Evolutionary conservation across 441 rosid genomes (phyloP).

Genomic region (Populus tomentosa): DNA sequence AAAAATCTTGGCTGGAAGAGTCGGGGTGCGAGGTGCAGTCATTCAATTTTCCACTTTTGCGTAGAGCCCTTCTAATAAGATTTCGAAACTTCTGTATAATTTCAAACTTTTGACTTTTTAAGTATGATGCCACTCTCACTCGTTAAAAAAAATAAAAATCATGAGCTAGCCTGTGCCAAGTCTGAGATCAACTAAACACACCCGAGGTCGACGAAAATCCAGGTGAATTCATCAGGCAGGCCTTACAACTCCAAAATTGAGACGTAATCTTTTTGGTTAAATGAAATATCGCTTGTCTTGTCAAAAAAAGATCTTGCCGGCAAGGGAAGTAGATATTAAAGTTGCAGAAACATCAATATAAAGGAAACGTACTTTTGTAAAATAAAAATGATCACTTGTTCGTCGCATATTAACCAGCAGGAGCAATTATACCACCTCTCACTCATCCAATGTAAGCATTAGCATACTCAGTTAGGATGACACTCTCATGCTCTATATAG

Average conservation of each 20-base stretch:
- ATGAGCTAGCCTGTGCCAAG: neutral
- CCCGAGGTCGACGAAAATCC: neutral
- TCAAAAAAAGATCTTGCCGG: neutral
- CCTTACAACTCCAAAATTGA: neutral
- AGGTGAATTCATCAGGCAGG: neutral
- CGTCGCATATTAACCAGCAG: neutral
- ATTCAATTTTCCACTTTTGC: neutral
- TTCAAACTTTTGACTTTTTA: neutral
- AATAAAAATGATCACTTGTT: neutral
- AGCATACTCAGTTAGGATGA: neutral
- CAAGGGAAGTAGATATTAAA: neutral
- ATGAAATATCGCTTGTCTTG: neutral
- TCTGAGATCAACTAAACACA: neutral
- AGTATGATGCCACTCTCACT: neutral
- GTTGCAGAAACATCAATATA: neutral
- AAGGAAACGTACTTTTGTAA: neutral
- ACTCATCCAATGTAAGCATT: neutral
- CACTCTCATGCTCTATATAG: neutral
- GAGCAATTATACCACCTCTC: neutral
- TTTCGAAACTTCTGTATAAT: neutral
- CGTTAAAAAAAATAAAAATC: no score
- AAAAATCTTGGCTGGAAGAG: neutral
- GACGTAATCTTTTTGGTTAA: neutral
- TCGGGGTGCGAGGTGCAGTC: neutral
- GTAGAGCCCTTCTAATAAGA: neutral